Percentiles rank a stretch among this genome's conserved stretches.
phyloP scores from a whole-genome alignment of 2,329 filamentous ascomycete genomes.

The Xylaria multiplex region DNA sequence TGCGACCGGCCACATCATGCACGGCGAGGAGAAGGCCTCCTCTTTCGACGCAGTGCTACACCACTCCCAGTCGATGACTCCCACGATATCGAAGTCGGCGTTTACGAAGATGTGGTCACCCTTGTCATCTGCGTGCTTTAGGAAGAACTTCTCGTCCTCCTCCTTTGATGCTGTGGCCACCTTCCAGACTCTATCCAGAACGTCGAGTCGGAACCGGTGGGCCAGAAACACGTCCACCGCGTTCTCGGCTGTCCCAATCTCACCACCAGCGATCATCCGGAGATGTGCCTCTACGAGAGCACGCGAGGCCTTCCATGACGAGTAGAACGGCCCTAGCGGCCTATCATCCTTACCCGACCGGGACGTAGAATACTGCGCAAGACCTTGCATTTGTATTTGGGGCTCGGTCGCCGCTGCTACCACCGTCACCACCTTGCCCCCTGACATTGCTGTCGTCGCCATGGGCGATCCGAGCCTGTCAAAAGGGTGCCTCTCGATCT shows the following conservation, averaged over 20 bases:
- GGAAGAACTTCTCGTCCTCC: conserved; percentile 48
- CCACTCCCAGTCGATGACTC: conserved; percentile 59
- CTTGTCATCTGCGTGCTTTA: conserved; percentile 59
- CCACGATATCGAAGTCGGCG: conserved; percentile 53
- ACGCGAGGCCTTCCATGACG: conserved; percentile 38
- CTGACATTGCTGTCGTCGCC: conserved; percentile 3
- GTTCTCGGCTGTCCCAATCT: conserved; percentile 37
- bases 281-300: conserved; percentile 40
- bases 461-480: conserved; percentile 44
- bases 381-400: conserved; percentile 24
- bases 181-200: conserved; percentile 36
- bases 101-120: conserved; percentile 57
- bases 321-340: conserved; percentile 42
- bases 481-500: conserved; percentile 50
- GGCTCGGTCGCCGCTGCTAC: not conserved
- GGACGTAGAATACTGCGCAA: conserved; percentile 39
- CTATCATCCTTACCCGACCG: not conserved
- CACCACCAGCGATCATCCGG: conserved; percentile 43
- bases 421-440: conserved; percentile 31
- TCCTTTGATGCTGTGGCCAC: conserved; percentile 13
- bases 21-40: conserved; percentile 50
- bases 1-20: conserved; percentile 50
- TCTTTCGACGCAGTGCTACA: conserved; percentile 44
- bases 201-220: conserved; percentile 42
- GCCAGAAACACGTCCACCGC: conserved; percentile 41